Percentiles rank a stretch among this genome's conserved stretches.
Conservation (phyloP, 768 basidiomycete genomes). For the Lanmaoa rubissima region DNA sequence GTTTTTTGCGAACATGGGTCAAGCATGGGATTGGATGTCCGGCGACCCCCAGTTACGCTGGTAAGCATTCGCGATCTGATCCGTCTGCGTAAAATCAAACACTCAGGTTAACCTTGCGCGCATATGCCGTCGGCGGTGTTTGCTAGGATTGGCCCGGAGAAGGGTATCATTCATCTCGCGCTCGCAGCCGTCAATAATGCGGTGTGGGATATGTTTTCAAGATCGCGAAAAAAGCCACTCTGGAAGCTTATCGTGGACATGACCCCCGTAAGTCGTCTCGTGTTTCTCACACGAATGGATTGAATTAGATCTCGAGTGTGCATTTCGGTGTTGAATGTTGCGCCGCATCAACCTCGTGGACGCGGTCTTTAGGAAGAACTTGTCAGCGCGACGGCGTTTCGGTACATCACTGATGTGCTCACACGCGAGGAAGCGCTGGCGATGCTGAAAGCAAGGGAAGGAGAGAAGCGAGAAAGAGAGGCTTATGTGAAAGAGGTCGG, state of each 20-base stretch:
- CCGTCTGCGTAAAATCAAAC: background rate
- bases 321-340: background rate
- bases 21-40: slow-evolving; percentile 81
- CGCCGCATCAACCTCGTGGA: slow-evolving; percentile 3
- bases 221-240: slow-evolving; percentile 73
- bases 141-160: slow-evolving; percentile 82
- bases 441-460: slow-evolving; percentile 72
- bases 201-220: slow-evolving; percentile 88
- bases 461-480: slow-evolving; percentile 75
- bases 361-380: slow-evolving; percentile 58
- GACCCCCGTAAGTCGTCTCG: slow-evolving; percentile 51
- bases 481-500: slow-evolving; percentile 66
- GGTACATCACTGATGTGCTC: slow-evolving; percentile 89
- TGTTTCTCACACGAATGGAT: slow-evolving; percentile 9
- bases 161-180: slow-evolving; percentile 89
- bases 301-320: background rate
- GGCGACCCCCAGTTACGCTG: slow-evolving; percentile 87
- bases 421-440: slow-evolving; percentile 84
- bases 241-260: slow-evolving; percentile 94
- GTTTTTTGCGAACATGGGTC: slow-evolving; percentile 85
- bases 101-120: background rate
- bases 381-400: slow-evolving; percentile 71
- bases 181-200: slow-evolving; percentile 88
- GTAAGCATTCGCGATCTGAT: slow-evolving; percentile 38
- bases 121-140: background rate